Evolutionary conservation across 2,329 filamentous ascomycete genomes (phyloP).

Genomic region (Diaporthe sp.): DNA sequence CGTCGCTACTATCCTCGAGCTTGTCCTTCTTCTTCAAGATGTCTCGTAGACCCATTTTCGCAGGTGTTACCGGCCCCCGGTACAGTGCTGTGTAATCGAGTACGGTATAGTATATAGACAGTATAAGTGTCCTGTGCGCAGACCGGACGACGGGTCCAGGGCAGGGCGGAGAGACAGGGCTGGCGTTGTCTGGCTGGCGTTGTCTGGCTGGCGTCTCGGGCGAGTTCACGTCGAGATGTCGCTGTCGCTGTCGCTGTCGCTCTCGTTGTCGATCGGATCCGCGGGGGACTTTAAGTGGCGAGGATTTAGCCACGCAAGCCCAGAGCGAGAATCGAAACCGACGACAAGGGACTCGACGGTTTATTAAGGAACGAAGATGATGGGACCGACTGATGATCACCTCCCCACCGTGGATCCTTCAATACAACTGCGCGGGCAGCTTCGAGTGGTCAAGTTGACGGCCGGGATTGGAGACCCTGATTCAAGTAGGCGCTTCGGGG

Average conservation of each 20-base stretch:
- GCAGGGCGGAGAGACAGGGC: not conserved
- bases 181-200: not conserved
- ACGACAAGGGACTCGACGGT: slow-evolving; percentile 18
- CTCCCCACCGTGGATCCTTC: slow-evolving; percentile 36
- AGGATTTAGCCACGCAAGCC: not conserved
- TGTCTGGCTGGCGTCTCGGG: slow-evolving; percentile 23
- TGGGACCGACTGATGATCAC: slow-evolving; percentile 30
- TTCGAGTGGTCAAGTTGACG: slow-evolving; percentile 6
- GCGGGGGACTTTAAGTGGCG: not conserved
- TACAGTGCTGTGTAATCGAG: not conserved
- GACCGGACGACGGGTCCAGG: not conserved
- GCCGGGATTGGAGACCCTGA: slow-evolving; percentile 20
- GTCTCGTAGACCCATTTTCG: slow-evolving; percentile 65
- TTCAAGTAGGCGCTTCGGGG: slow-evolving; percentile 9
- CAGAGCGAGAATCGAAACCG: slow-evolving; percentile 18
- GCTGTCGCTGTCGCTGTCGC: not conserved
- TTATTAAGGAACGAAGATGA: slow-evolving; percentile 18
- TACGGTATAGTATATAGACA: not conserved
- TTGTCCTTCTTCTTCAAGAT: slow-evolving; percentile 68
- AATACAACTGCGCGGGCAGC: slow-evolving; percentile 20
- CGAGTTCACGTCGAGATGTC: slow-evolving; percentile 22
- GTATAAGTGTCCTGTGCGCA: not conserved
- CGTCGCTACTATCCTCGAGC: slow-evolving; percentile 53
- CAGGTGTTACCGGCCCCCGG: not conserved
- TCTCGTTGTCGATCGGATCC: slow-evolving; percentile 14